Conservation (phyloP, 176 grass and related monocot genomes). For the Zizania latifolia region DNA sequence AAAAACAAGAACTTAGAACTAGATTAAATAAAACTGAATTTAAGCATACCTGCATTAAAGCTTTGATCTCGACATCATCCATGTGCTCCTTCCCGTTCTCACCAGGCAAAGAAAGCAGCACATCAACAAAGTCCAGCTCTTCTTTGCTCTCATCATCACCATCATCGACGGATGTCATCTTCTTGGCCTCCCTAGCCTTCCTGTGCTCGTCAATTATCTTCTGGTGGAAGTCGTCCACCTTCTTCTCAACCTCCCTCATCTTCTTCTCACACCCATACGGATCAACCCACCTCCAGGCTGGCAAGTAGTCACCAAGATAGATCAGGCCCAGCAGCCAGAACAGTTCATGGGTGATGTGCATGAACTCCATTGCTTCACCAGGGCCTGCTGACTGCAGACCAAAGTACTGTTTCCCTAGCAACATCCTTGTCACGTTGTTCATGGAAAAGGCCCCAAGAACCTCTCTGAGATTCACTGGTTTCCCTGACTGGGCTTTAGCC, state of each 20-base stretch:
- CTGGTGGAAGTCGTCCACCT: constrained; percentile 88
- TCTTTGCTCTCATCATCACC: constrained; percentile 34
- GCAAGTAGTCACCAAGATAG: constrained; percentile 87
- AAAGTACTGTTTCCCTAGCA: constrained; percentile 87
- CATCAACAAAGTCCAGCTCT: constrained; percentile 81
- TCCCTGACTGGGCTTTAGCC: constrained; percentile 36
- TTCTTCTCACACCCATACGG: constrained; percentile 73
- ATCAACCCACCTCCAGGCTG: constrained; percentile 82
- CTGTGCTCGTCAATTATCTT: constrained; percentile 88
- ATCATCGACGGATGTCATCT: constrained; percentile 10
- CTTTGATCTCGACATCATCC: constrained; percentile 91
- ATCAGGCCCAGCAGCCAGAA: constrained; percentile 79
- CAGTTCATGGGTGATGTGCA: constrained; percentile 83
- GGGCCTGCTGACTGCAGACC: constrained; percentile 62
- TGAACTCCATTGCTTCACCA: constrained; percentile 77
- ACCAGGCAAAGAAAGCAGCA: constrained; percentile 69
- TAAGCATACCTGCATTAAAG: constrained; percentile 75
- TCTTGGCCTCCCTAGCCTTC: constrained; percentile 43
- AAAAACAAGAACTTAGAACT: neutral
- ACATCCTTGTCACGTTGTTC: constrained; percentile 97
- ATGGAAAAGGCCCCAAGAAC: constrained; percentile 74
- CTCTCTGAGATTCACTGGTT: constrained; percentile 67
- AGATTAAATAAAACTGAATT: constrained; percentile 30
- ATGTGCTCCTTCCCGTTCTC: constrained; percentile 69
- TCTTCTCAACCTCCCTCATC: constrained; percentile 78